A percentile compares a stretch with the other conserved stretches of the same genome.
These are phyloP conservation scores for Exobasidium cylindrosporum DNA, from an alignment of 1,284 basidiomycete species.

Conservation along the genomic window DNA sequence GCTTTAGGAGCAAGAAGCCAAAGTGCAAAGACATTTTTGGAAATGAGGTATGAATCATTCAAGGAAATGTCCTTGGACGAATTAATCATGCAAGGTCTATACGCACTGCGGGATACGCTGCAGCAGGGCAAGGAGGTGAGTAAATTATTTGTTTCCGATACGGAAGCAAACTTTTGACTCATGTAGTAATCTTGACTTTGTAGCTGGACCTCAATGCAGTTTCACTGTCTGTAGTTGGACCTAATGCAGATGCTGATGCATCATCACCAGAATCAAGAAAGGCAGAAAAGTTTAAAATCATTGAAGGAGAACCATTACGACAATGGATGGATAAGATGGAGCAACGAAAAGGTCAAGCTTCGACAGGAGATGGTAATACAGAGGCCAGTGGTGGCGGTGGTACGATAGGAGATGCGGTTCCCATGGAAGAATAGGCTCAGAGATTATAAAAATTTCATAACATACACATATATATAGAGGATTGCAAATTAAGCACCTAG, in stretches of 20 bases:
- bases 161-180: neutral
- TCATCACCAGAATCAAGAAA: conserved; percentile 30
- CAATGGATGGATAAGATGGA: conserved; percentile 35
- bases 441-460: neutral
- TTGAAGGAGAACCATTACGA: conserved; percentile 47
- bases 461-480: neutral
- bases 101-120: conserved; percentile 50
- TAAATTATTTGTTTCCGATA: neutral
- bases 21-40: conserved; percentile 96
- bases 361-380: neutral
- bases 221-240: conserved; percentile 49
- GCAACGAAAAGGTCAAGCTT: neutral
- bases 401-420: conserved; percentile 13
- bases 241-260: conserved; percentile 48
- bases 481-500: conserved; percentile 8
- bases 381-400: conserved; percentile 9
- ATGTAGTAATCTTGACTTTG: neutral
- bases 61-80: conserved; percentile 32
- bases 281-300: conserved; percentile 47
- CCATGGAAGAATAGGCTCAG: conserved; percentile 14
- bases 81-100: conserved; percentile 46
- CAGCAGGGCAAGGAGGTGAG: conserved; percentile 52
- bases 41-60: conserved; percentile 87
- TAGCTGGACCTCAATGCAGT: conserved; percentile 46
- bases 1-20: conserved; percentile 96